A percentile compares a stretch with the other conserved stretches of the same genome.
Evolutionary conservation across 108 stramenopile genomes (phyloP).

Genomic region (Nannochloropsis granulata): DNA sequence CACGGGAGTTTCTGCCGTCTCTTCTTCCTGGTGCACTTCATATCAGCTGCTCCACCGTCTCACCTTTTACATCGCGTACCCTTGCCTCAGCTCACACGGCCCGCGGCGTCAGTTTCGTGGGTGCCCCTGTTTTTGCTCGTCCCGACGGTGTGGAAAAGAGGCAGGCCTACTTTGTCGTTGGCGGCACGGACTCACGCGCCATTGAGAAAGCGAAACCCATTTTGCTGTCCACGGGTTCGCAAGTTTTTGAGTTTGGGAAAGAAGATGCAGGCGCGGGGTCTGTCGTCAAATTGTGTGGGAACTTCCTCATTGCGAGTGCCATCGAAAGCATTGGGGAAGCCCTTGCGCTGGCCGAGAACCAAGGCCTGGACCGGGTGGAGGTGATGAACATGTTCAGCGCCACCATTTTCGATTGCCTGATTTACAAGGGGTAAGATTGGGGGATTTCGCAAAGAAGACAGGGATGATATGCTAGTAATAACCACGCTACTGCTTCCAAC

Average conservation of each 20-base stretch:
- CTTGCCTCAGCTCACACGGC: not conserved
- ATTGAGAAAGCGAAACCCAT: not conserved
- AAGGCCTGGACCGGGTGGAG: constrained; percentile 23
- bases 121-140: constrained; percentile 18
- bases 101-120: not conserved
- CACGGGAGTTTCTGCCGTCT: not conserved
- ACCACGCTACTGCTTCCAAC: too few relatives aligned
- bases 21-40: not conserved
- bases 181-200: not conserved
- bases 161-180: constrained; percentile 1
- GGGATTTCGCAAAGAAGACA: not conserved
- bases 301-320: constrained; percentile 30
- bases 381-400: constrained; percentile 8
- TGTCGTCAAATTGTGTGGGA: constrained; percentile 32
- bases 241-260: constrained; percentile 13
- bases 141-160: constrained; percentile 4
- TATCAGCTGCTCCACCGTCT: not conserved
- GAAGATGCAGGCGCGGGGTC: constrained; percentile 12
- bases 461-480: not conserved
- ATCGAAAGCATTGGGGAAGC: constrained; percentile 5
- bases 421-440: constrained; percentile 35
- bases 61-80: not conserved
- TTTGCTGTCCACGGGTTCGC: not conserved
- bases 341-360: not conserved
- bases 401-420: constrained; percentile 37